Evolutionary conservation across 2,329 filamentous ascomycete genomes (phyloP).

Genomic region (Penicillium sp.): DNA sequence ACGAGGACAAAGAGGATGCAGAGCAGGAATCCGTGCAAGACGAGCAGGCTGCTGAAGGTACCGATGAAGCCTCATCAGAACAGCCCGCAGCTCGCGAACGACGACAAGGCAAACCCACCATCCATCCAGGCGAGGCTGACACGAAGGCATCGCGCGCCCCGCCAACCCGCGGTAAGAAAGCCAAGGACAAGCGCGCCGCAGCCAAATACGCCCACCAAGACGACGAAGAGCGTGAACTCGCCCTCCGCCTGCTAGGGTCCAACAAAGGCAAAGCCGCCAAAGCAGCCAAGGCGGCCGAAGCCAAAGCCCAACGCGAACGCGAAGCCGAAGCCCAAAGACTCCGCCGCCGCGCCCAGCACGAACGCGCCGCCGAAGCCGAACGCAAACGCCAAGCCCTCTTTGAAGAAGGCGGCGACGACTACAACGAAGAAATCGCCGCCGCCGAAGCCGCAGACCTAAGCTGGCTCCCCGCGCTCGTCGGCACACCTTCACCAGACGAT

Average conservation of each 20-base stretch:
- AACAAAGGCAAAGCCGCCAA: slow-evolving; percentile 58
- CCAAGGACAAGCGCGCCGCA: slow-evolving; percentile 84
- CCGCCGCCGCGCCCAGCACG: slow-evolving; percentile 78
- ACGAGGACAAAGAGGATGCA: slow-evolving; percentile 25
- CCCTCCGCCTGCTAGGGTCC: slow-evolving; percentile 86
- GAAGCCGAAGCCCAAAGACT: slow-evolving; percentile 72
- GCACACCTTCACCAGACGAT: slow-evolving; percentile 77
- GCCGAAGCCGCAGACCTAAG: slow-evolving; percentile 53
- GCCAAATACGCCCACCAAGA: slow-evolving; percentile 93
- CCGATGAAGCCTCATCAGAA: slow-evolving; percentile 26
- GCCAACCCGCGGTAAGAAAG: slow-evolving; percentile 70
- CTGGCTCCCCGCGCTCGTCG: slow-evolving; percentile 70
- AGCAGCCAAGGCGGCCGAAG: slow-evolving; percentile 61
- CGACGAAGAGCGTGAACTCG: slow-evolving; percentile 84
- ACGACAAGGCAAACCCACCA: slow-evolving; percentile 37
- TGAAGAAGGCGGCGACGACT: slow-evolving; percentile 65
- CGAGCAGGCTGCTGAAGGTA: slow-evolving; percentile 5
- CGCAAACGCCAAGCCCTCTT: slow-evolving; percentile 69
- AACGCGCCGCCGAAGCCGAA: slow-evolving; percentile 67
- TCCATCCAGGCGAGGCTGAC: slow-evolving; percentile 26
- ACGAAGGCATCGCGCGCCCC: slow-evolving; percentile 26
- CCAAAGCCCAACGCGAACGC: slow-evolving; percentile 70
- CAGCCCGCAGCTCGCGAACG: slow-evolving; percentile 52
- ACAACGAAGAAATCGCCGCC: slow-evolving; percentile 59
- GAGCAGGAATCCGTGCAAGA: neutral